Percentiles rank a stretch among this genome's conserved stretches.
These are phyloP conservation scores for Syzygium malaccense DNA, from an alignment of 441 rosid species.

Conservation along the genomic window DNA sequence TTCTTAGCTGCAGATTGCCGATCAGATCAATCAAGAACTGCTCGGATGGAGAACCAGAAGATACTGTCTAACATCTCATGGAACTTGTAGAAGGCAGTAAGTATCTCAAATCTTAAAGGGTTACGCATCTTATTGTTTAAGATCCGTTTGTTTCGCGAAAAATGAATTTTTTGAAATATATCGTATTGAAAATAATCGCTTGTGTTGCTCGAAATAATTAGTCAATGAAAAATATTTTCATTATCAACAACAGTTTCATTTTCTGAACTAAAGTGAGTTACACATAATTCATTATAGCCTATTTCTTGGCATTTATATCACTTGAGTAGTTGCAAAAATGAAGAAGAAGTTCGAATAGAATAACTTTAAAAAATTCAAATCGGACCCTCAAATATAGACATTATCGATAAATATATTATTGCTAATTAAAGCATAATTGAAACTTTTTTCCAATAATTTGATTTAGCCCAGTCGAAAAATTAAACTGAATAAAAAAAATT, in stretches of 20 bases:
- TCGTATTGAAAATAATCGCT: too few relatives aligned
- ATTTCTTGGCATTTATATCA: not conserved
- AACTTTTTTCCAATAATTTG: not conserved
- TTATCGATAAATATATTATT: not conserved
- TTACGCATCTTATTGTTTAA: not conserved
- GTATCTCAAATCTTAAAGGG: not conserved
- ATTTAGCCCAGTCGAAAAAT: not conserved
- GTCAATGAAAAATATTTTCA: too few relatives aligned
- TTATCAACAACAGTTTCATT: too few relatives aligned
- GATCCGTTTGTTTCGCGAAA: too few relatives aligned
- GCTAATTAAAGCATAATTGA: not conserved
- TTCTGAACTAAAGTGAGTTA: not conserved
- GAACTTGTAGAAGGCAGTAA: not conserved
- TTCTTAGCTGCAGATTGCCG: not conserved
- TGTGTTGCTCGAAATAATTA: too few relatives aligned
- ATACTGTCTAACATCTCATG: not conserved
- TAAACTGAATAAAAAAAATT: not conserved
- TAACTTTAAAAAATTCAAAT: not conserved
- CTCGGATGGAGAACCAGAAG: not conserved
- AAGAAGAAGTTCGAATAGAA: not conserved
- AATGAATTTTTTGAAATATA: too few relatives aligned
- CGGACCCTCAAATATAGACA: not conserved
- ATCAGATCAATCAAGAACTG: not conserved
- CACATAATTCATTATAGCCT: not conserved
- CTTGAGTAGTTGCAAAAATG: not conserved